Evolutionary conservation across 768 basidiomycete species (phyloP), one percentile per base, ranked within the genome.

Genomic region (Boletus tomentosulus): DNA sequence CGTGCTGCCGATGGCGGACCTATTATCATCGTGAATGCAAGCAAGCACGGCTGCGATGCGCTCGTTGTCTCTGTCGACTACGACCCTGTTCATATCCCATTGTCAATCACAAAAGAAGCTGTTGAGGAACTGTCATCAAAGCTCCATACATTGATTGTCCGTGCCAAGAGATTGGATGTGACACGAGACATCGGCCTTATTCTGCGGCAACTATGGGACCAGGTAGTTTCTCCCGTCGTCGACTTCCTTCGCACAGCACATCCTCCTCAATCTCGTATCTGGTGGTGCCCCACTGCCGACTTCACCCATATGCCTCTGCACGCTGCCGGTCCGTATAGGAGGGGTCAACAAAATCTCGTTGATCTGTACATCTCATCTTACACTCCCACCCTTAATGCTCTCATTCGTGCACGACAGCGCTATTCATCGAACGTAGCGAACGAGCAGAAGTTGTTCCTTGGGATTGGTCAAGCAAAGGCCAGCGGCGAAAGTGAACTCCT

Each of bases 271-370:
- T 35, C 34, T 35, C 34, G 34, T 13, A 35, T 35, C 15, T 48
- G 58, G 58, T 53, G 58, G 48, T 59, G 58, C 24, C 58, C 59
- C 1, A 56, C 59, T 0, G 41, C 53, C 7, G 28, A 49, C 6
- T 46, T 64, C 10, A 53, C 55, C 30, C 12, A 19, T 2, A 34
- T 63, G 7, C 66, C 60, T 2, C 19, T 66, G 3, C 65, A 66
- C 28, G 61, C 66, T 15, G 64, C 63, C 0, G 53, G 57, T 30
- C 33, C 48, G 3, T 57, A 53, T 35, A 22, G 46, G 11, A 46
- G 30, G 7, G 37, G 58, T 8, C 51, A 57, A 8, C 24, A n/a
- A 7, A 38, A 31, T 46, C 41, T 59, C 50, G 38, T 54, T 39
- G 57, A 48, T 28, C 22, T 51, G 3, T 54, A 55, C 34, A 37